Evolutionary conservation across 108 stramenopile genomes (phyloP).

Genomic region (Schizochytrium sp.): DNA sequence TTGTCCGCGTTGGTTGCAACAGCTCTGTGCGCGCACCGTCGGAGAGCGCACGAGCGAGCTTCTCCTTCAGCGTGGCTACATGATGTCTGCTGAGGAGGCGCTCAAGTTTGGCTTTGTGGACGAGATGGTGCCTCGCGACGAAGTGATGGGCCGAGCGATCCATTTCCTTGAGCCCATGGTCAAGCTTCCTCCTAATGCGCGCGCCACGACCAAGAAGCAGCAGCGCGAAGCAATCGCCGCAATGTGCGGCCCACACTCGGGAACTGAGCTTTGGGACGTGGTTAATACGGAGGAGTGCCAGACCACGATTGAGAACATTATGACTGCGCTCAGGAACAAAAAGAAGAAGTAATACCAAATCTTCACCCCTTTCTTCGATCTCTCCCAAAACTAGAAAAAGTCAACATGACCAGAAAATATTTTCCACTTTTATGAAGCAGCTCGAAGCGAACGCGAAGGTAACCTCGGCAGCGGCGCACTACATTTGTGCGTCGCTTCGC

Average conservation of each 20-base stretch:
- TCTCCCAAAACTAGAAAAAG: no score
- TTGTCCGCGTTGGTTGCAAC: neutral
- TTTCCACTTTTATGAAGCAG: no score
- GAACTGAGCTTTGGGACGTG: neutral
- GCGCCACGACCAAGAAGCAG: neutral
- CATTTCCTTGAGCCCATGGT: neutral
- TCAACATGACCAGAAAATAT: no score
- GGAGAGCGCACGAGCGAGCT: neutral
- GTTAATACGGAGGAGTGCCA: neutral
- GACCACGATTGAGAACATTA: neutral
- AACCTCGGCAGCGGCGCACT: no score
- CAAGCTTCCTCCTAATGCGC: neutral
- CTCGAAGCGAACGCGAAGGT: no score
- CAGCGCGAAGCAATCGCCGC: neutral
- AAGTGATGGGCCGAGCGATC: neutral
- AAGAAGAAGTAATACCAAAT: neutral
- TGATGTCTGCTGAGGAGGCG: neutral
- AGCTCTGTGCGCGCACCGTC: neutral
- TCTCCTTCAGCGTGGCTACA: neutral
- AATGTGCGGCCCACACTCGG: neutral
- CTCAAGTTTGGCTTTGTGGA: slow-evolving; percentile 15
- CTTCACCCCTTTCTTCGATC: no score
- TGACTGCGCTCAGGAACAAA: neutral
- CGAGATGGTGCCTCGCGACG: neutral
- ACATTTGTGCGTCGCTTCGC: no score